phyloP scores from a whole-genome alignment of 148 eudicot species.

The Cornus suecica region DNA sequence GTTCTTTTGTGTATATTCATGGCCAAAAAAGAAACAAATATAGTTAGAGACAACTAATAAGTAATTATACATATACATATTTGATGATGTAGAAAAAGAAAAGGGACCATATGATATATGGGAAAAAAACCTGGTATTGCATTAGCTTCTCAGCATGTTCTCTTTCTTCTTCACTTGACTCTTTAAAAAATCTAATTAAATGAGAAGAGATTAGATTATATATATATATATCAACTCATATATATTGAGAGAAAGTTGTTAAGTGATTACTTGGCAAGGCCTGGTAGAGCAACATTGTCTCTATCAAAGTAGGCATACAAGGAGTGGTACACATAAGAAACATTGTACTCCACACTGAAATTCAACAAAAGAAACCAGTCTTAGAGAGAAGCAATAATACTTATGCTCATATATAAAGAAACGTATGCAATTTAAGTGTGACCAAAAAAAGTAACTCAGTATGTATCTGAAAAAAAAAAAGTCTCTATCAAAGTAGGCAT shows the following conservation, averaged over 20 bases:
- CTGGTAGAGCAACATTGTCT: constrained; percentile 81
- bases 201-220: background rate
- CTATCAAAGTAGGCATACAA: constrained; percentile 82
- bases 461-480: too few species aligned
- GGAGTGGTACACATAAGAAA: constrained; percentile 84
- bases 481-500: constrained; percentile 84
- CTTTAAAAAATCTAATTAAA: constrained; percentile 65
- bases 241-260: background rate
- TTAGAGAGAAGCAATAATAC: background rate
- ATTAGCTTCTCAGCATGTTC: constrained; percentile 86
- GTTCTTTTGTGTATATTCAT: constrained; percentile 40
- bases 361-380: background rate
- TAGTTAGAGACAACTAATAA: background rate
- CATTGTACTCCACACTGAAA: constrained; percentile 86
- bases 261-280: constrained; percentile 73
- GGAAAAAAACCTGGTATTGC: constrained; percentile 65
- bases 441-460: too few species aligned
- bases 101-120: background rate
- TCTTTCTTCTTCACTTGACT: constrained; percentile 86
- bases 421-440: too few species aligned
- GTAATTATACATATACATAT: background rate
- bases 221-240: background rate
- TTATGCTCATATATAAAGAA: too few species aligned
- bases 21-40: background rate
- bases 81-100: background rate